Evolutionary conservation across 805 yeast genomes (phyloP), one percentile per base, ranked within the genome.

Genomic region (Candida lessepsii): DNA sequence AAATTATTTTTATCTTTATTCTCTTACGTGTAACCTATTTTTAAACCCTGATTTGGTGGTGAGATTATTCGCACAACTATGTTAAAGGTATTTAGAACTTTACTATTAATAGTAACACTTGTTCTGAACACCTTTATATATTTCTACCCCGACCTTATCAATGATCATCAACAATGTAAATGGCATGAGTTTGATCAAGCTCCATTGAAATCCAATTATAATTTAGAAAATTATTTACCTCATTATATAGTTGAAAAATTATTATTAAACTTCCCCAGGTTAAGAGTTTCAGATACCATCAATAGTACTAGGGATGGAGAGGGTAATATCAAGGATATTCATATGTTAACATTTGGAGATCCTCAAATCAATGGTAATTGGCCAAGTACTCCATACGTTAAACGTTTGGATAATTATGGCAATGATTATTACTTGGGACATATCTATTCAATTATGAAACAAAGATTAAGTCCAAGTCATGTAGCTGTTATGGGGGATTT

Each of bases 351-450:
- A 5, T 82, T 89, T 60, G 99, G 98, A 5, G 99, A 93, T 56
- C 99, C 99, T 0, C 99, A 93, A 65, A 90, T 93, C 60, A 86
- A 91, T 46, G 99, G 99, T 2, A 78, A 81, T 50, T 81, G 87
- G 84, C 76, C 75, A 6, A 65, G 70, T 18, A 83, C 96, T 1
- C 77, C 82, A 10, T 80, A 81, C 53, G 69, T 86, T 42, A 83
- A 86, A 44, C 63, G 87, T 37, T 65, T 93, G 18, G 99, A 93
- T 56, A 84, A 86, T 40, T 83, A 62, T 54, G 99, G 96, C 2
- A 93, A 93, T 64, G 99, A 93, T 64, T 75, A 78, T 50, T 93
- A 83, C 55, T 65, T 93, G 45, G 95, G 96, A 2, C 97, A 90
- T 53, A 82, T 91, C 17, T 88, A 83, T 58, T 52, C 61, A 3